Conservation (phyloP, 2,329 filamentous ascomycete species). For the Alternaria sp. region DNA sequence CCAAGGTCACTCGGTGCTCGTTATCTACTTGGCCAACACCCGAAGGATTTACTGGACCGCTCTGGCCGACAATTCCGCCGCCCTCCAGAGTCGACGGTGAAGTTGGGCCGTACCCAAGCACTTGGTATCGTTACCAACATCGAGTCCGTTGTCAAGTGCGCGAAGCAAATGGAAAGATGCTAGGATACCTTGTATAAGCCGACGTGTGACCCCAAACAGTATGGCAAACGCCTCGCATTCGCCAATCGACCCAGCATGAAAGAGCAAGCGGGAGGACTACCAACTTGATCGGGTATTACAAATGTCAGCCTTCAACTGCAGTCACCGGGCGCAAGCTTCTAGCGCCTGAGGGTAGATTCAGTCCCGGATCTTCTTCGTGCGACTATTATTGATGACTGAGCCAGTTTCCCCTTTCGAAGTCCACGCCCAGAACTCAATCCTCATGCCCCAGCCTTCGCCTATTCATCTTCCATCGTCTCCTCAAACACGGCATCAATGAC, state of each 20-base stretch:
- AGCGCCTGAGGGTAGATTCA: background rate
- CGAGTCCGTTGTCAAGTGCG: background rate
- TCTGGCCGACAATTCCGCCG: constrained; percentile 10
- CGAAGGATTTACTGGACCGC: constrained; percentile 1
- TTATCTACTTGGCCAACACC: constrained; percentile 16
- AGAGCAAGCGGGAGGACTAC: background rate
- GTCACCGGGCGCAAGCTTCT: background rate
- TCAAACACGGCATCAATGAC: background rate
- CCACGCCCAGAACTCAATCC: background rate
- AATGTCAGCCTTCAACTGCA: background rate
- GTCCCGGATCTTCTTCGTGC: background rate
- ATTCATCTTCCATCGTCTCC: background rate
- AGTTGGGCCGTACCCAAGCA: background rate
- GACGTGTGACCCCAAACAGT: background rate
- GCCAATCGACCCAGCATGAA: background rate
- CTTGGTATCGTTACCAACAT: background rate
- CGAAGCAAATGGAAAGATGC: background rate
- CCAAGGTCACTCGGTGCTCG: background rate
- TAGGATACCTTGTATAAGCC: background rate
- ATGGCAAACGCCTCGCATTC: background rate
- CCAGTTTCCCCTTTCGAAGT: background rate
- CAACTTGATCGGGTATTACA: background rate
- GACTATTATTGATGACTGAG: background rate
- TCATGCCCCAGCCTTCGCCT: background rate
- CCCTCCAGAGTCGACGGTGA: background rate